A percentile compares a stretch with the other conserved stretches of the same genome.
Evolutionary conservation across 1,139 yeast genomes (phyloP).

Genomic region (Candida tetrigidarum): DNA sequence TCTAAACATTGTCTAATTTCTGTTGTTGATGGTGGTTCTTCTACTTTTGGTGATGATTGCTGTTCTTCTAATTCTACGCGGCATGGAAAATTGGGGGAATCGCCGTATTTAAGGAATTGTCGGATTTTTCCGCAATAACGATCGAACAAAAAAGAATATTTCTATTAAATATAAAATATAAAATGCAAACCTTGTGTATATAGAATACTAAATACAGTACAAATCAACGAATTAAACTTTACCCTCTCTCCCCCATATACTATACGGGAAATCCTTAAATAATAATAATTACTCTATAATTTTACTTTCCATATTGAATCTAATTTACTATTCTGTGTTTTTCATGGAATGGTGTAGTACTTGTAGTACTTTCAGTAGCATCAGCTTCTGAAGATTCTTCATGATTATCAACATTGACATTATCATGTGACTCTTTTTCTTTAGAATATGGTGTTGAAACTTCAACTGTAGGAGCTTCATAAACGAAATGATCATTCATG

Average conservation of each 20-base stretch:
- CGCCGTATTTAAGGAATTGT: too few relatives aligned
- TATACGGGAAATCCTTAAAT: neutral
- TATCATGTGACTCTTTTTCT: neutral
- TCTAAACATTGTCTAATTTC: too few relatives aligned
- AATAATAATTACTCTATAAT: too few relatives aligned
- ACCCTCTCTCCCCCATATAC: neutral
- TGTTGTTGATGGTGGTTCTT: too few relatives aligned
- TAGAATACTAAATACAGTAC: neutral
- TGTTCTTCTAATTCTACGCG: too few relatives aligned
- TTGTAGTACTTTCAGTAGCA: neutral
- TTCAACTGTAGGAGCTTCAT: slow-evolving; percentile 24
- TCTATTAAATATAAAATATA: too few relatives aligned
- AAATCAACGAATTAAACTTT: neutral
- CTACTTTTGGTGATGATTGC: too few relatives aligned
- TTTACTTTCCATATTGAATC: too few relatives aligned
- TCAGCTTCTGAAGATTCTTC: slow-evolving; percentile 5
- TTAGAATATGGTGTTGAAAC: slow-evolving; percentile 1
- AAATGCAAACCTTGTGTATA: neutral
- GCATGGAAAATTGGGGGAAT: too few relatives aligned
- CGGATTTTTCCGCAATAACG: too few relatives aligned
- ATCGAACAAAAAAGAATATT: too few relatives aligned
- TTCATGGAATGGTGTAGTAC: slow-evolving; percentile 3
- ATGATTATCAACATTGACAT: neutral
- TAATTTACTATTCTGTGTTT: neutral
- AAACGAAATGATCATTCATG: slow-evolving; percentile 40